These are phyloP conservation scores for Tetraselmis striata DNA, from an alignment of 139 green algal species.

Conservation along the genomic window DNA sequence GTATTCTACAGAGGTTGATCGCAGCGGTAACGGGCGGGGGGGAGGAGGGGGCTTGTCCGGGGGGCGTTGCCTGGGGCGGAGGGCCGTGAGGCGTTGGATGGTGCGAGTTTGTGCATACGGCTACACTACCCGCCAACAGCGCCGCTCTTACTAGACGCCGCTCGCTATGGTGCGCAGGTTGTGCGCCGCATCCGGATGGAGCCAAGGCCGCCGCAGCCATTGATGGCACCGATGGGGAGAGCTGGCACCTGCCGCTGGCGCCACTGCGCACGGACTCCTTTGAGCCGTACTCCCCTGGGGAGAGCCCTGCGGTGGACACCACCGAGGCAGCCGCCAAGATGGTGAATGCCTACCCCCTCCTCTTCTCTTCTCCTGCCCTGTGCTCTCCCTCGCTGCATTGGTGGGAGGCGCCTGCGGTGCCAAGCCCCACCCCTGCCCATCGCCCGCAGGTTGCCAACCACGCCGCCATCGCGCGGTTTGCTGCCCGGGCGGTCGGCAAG, in stretches of 20 bases:
- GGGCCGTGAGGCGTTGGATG: no score
- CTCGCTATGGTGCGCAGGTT: constrained; percentile 34
- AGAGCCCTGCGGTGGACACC: constrained; percentile 52
- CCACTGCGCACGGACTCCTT: constrained; percentile 43
- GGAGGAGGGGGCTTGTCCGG: no score
- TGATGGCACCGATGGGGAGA: constrained; percentile 59
- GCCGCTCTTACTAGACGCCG: no score
- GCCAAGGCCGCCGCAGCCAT: constrained; percentile 47
- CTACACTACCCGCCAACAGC: no score
- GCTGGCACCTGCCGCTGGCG: constrained; percentile 74
- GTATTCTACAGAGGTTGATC: no score
- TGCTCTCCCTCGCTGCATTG: neutral
- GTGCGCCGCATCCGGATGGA: constrained; percentile 42
- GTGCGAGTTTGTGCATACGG: no score
- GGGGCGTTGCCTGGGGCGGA: no score
- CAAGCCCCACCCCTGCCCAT: neutral
- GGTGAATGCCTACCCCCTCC: constrained; percentile 23
- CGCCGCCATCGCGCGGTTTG: constrained; percentile 67
- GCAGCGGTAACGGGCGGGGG: no score
- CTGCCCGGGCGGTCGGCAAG: constrained; percentile 58
- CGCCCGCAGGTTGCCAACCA: constrained; percentile 52
- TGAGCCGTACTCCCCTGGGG: constrained; percentile 22
- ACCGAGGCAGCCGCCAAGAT: constrained; percentile 56
- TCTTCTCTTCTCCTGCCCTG: neutral
- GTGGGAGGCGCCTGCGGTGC: neutral